phyloP scores from a whole-genome alignment of 2,329 filamentous ascomycete species.

The Colletotrichum godetiae region DNA sequence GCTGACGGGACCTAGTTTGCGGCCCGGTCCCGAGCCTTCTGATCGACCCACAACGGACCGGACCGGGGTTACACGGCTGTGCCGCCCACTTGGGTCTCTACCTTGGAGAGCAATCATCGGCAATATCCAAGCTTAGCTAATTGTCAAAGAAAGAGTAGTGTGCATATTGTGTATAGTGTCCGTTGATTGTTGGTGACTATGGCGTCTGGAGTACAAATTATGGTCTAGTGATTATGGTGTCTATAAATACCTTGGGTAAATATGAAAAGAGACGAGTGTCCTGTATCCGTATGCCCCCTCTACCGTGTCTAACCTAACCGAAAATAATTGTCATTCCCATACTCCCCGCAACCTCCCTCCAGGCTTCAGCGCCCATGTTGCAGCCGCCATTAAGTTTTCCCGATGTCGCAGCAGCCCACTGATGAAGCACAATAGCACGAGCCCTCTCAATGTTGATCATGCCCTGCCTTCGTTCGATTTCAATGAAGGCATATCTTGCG shows the following conservation, averaged over 20 bases:
- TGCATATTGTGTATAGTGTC: neutral
- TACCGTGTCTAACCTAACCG: neutral
- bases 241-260: neutral
- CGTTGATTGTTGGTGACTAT: neutral
- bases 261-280: neutral
- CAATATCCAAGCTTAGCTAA: neutral
- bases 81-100: neutral
- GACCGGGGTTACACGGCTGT: neutral
- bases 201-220: neutral
- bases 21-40: neutral
- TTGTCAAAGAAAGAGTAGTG: too few species aligned
- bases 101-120: neutral
- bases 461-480: slow-evolving; percentile 66
- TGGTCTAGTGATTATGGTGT: neutral
- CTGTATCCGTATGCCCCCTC: neutral
- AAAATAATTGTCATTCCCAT: slow-evolving; percentile 16
- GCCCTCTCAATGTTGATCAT: slow-evolving; percentile 63
- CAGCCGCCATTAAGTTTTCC: slow-evolving; percentile 50
- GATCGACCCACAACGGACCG: neutral
- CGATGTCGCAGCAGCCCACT: slow-evolving; percentile 40
- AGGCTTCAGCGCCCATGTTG: neutral
- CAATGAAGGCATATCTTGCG: slow-evolving; percentile 61
- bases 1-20: neutral
- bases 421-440: neutral
- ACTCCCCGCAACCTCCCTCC: slow-evolving; percentile 7